Evolutionary conservation across 1,284 basidiomycete species (phyloP).

Genomic region (Malassezia nana): DNA sequence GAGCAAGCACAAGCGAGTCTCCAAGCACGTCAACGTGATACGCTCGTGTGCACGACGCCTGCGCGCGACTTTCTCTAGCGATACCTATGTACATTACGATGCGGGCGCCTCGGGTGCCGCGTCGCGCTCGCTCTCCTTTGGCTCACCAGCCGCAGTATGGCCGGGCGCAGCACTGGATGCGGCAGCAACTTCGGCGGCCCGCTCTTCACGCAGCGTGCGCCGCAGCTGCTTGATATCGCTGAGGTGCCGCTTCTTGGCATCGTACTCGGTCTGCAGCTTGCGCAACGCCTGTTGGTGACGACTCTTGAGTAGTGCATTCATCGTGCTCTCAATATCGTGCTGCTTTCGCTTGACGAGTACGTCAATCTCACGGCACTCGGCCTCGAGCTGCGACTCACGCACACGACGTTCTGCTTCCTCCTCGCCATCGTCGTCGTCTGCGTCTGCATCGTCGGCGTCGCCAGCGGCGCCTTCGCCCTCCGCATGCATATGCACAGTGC

Average conservation of each 20-base stretch:
- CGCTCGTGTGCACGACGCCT: constrained; percentile 1
- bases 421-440: constrained; percentile 40
- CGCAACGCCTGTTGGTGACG: constrained; percentile 42
- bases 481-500: background rate
- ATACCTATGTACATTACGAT: constrained; percentile 5
- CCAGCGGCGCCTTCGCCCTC: constrained; percentile 69
- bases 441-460: constrained; percentile 48
- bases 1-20: background rate
- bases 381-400: constrained; percentile 44
- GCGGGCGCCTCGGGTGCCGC: constrained; percentile 2
- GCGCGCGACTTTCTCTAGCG: constrained; percentile 9
- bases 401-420: constrained; percentile 37
- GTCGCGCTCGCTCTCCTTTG: background rate
- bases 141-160: background rate
- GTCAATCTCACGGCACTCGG: constrained; percentile 45
- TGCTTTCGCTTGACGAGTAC: constrained; percentile 39
- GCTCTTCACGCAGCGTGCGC: constrained; percentile 31
- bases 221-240: constrained; percentile 36
- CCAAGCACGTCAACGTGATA: constrained; percentile 1
- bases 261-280: constrained; percentile 37
- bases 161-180: background rate
- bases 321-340: constrained; percentile 39
- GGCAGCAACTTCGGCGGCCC: constrained; percentile 24
- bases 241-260: constrained; percentile 42
- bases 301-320: constrained; percentile 44